These are phyloP conservation scores for Schizosaccharomyces versatilis DNA, from an alignment of 1,139 yeast species.

Conservation along the genomic window DNA sequence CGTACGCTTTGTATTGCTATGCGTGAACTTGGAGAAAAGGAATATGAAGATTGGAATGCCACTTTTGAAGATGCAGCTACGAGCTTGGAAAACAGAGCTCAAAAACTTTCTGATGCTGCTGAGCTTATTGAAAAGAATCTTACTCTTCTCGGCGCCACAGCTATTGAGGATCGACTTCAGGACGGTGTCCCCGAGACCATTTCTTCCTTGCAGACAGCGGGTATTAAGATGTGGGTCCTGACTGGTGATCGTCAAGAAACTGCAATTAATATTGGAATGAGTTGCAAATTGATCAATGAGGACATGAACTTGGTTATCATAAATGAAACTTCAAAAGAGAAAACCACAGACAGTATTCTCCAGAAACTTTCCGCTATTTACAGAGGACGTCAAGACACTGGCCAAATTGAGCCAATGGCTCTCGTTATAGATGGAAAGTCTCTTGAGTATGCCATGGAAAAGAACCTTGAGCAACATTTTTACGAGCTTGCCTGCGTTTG, in stretches of 20 bases:
- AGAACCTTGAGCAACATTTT: constrained; percentile 56
- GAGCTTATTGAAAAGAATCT: constrained; percentile 65
- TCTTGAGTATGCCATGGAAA: constrained; percentile 60
- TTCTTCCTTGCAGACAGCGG: constrained; percentile 83
- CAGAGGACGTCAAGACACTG: constrained; percentile 27
- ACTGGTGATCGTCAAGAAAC: constrained; percentile 98
- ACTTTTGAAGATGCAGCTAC: constrained; percentile 62
- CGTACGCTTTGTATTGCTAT: constrained; percentile 86
- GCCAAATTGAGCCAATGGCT: constrained; percentile 65
- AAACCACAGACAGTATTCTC: constrained; percentile 43
- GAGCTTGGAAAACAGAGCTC: constrained; percentile 50
- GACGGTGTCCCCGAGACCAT: constrained; percentile 98
- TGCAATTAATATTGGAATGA: constrained; percentile 97
- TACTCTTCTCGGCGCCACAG: constrained; percentile 82
- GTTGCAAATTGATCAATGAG: constrained; percentile 78
- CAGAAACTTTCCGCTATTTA: constrained; percentile 59
- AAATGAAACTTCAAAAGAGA: constrained; percentile 64
- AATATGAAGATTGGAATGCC: constrained; percentile 41
- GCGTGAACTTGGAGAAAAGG: constrained; percentile 57
- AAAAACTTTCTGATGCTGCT: constrained; percentile 60
- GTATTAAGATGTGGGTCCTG: constrained; percentile 88
- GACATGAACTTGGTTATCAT: constrained; percentile 85
- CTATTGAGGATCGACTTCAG: constrained; percentile 91
- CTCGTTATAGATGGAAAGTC: constrained; percentile 87
- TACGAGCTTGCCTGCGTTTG: constrained; percentile 66